Evolutionary conservation across 768 basidiomycete genomes (phyloP), one percentile per base, ranked within the genome.

Genomic region (Dacryopinax spathularia): DNA sequence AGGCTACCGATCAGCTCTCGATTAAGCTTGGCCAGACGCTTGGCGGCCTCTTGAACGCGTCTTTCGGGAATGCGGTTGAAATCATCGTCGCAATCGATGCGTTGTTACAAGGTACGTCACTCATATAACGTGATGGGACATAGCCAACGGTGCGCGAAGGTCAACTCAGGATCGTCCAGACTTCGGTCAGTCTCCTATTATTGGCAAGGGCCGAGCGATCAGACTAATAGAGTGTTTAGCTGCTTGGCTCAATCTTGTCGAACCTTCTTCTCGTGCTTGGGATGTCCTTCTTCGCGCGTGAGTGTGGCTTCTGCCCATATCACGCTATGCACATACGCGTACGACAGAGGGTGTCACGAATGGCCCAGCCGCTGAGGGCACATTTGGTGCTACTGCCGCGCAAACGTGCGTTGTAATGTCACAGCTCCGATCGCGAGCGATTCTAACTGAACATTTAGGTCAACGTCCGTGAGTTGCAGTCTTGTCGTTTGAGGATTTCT

Each of bases 261-360:
- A 96, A 96, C 74, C 77, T 94, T 36, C 81, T 96, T 9, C 79
- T 96, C 35, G 92, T 97, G 18, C 78, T 97, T 15, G 93, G 93
- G 6, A 91, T 88, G 73, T 91, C 89, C 15, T 94, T 94, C 79
- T 76, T 94, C 62, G 90, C 89, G 59, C 87, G 86, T 84, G 15
- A 1, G 59, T 37, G 5, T 27, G 33, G 13, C 20, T 15, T 63
- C 20, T 25, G 34, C 6, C 16, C 27, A 1, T 20, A 20, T 18
- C 25, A n/a, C 60, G 15, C 34, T 10, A 10, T 10, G n/a, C 36
- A 10, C 36, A 37, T 37, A 37, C 10, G 12, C 12, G 22, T 20
- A 10, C 12, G 10, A 20, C 48, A 59, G n/a, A 31, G 48, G 20
- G 48, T 22, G 29, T 59, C 10, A 22, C 41, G 60, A 25, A 33